Percentiles rank a stretch among this genome's conserved stretches.
Conservation (phyloP, 345 rosid genomes). For the Citrus maxima region DNA sequence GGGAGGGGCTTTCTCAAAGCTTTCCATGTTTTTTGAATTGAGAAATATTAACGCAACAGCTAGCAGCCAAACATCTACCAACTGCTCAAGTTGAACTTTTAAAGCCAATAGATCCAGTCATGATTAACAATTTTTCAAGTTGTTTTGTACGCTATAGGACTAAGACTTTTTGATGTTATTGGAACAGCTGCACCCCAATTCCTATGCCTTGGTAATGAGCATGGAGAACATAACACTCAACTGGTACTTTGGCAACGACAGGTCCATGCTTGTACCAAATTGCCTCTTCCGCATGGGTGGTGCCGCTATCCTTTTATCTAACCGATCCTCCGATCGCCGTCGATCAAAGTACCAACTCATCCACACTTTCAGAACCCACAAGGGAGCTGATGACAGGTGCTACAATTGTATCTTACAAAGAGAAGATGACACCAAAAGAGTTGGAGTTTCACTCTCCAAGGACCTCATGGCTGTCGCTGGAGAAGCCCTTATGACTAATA, state of each 20-base stretch:
- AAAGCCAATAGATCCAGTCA: neutral
- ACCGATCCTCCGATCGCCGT: slow-evolving; percentile 64
- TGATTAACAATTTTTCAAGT: neutral
- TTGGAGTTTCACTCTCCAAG: slow-evolving; percentile 83
- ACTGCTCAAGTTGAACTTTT: neutral
- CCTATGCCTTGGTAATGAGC: slow-evolving; percentile 87
- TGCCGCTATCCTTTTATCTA: slow-evolving; percentile 85
- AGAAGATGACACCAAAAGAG: slow-evolving; percentile 54
- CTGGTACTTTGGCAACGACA: slow-evolving; percentile 91
- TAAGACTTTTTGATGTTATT: neutral
- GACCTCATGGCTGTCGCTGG: slow-evolving; percentile 96
- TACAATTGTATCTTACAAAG: slow-evolving; percentile 74
- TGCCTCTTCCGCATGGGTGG: slow-evolving; percentile 97
- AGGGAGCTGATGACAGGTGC: slow-evolving; percentile 76
- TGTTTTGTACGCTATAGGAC: neutral
- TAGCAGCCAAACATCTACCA: neutral
- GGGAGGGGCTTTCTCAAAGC: no score
- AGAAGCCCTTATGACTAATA: slow-evolving; percentile 86
- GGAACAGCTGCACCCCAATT: slow-evolving; percentile 71
- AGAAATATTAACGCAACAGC: no score
- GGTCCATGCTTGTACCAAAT: slow-evolving; percentile 88
- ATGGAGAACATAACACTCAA: slow-evolving; percentile 86
- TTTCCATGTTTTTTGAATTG: no score
- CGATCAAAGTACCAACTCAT: slow-evolving; percentile 84
- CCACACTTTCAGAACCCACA: slow-evolving; percentile 94